Evolutionary conservation across 306 rosid species (phyloP).

Genomic region (Inga oerstediana): DNA sequence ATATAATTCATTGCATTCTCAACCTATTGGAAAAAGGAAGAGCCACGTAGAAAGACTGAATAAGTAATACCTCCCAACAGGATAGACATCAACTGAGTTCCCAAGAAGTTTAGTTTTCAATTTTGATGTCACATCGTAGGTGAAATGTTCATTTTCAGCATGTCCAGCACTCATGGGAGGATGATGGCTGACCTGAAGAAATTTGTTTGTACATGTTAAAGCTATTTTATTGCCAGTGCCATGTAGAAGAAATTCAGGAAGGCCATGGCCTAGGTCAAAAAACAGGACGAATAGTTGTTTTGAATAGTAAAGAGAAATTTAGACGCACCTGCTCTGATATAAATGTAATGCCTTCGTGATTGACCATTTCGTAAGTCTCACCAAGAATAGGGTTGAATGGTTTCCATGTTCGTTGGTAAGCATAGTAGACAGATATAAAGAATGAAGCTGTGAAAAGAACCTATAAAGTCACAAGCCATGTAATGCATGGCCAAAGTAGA

Average conservation of each 20-base stretch:
- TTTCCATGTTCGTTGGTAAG: slow-evolving; percentile 93
- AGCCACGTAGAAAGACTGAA: slow-evolving; percentile 15
- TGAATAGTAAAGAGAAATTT: neutral
- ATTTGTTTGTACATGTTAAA: slow-evolving; percentile 18
- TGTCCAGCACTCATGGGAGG: slow-evolving; percentile 98
- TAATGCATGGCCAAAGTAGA: slow-evolving; percentile 18
- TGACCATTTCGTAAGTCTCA: slow-evolving; percentile 92
- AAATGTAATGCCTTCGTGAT: slow-evolving; percentile 78
- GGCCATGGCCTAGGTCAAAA: neutral
- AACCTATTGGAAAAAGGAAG: neutral
- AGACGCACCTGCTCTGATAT: slow-evolving; percentile 83
- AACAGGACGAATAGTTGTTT: neutral
- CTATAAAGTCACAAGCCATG: slow-evolving; percentile 18
- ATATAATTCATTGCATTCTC: neutral
- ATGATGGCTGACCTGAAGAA: slow-evolving; percentile 89
- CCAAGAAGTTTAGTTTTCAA: slow-evolving; percentile 92
- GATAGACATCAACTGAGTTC: slow-evolving; percentile 83
- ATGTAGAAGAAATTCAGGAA: neutral
- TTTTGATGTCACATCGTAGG: slow-evolving; percentile 90
- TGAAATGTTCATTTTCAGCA: slow-evolving; percentile 92
- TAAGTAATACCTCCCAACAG: slow-evolving; percentile 79
- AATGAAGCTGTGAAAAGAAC: slow-evolving; percentile 77
- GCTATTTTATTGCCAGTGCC: slow-evolving; percentile 14
- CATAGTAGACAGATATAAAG: slow-evolving; percentile 90
- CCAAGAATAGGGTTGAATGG: slow-evolving; percentile 99